phyloP scores from a whole-genome alignment of 1,139 yeast species.

The Candida buenavistaensis region DNA sequence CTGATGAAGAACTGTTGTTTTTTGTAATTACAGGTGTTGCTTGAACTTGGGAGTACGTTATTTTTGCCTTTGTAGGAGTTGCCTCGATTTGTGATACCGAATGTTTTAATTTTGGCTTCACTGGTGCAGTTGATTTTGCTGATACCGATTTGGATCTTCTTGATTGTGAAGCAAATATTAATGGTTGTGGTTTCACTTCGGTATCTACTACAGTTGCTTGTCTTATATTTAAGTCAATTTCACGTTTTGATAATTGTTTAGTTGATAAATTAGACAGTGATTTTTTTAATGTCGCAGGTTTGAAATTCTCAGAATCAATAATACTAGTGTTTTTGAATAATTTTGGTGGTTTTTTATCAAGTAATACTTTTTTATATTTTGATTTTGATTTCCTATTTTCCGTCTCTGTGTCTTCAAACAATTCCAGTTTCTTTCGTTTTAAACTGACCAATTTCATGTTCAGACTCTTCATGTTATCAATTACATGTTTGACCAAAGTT shows the following conservation, averaged over 20 bases:
- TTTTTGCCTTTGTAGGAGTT: conserved; percentile 21
- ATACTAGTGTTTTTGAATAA: conserved; percentile 11
- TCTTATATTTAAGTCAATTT: conserved; percentile 39
- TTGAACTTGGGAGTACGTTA: conserved; percentile 3
- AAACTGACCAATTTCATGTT: conserved; percentile 26
- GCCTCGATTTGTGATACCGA: conserved; percentile 29
- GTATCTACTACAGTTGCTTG: conserved; percentile 2
- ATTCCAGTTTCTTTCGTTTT: conserved; percentile 6
- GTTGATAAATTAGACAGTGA: conserved; percentile 43
- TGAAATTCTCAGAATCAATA: conserved; percentile 19
- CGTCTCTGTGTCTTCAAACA: conserved; percentile 2
- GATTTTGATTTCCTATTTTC: conserved; percentile 6
- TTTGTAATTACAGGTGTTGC: conserved; percentile 11
- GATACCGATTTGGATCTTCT: conserved; percentile 19
- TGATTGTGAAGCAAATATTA: conserved; percentile 30
- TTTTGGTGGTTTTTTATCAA: conserved; percentile 11
- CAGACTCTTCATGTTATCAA: conserved; percentile 52
- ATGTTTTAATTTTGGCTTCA: conserved; percentile 15
- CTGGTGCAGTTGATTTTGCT: conserved; percentile 24
- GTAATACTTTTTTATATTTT: conserved; percentile 13
- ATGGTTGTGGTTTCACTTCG: conserved; percentile 9
- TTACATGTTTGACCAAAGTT: conserved; percentile 42
- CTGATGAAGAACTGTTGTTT: not conserved
- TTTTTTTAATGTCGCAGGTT: conserved; percentile 36
- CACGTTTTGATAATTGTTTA: conserved; percentile 43